Evolutionary conservation across 306 rosid genomes (phyloP).

Genomic region (Alnus rubra): DNA sequence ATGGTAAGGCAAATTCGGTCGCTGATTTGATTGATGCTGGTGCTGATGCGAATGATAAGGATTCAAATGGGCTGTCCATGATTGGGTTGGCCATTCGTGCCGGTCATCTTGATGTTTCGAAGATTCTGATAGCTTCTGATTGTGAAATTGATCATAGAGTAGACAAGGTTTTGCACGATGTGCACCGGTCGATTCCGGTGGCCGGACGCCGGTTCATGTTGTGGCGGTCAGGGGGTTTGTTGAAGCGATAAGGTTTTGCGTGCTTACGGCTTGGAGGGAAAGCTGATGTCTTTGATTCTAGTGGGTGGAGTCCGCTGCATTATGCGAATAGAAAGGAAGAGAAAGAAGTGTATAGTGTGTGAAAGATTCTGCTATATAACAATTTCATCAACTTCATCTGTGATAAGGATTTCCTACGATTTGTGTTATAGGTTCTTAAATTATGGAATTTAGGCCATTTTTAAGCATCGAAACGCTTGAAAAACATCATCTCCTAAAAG

Average conservation of each 20-base stretch:
- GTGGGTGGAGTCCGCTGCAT: conserved; percentile 72
- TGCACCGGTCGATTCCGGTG: conserved; percentile 31
- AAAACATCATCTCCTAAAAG: too few relatives aligned
- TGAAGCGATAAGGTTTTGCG: conserved; percentile 38
- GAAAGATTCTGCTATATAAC: too few relatives aligned
- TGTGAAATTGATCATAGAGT: conserved; percentile 34
- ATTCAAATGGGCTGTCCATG: conserved; percentile 42
- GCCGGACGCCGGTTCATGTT: conserved; percentile 61
- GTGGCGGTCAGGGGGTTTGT: conserved; percentile 60
- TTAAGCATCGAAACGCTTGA: too few relatives aligned
- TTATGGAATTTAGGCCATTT: too few relatives aligned
- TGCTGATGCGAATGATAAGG: conserved; percentile 41
- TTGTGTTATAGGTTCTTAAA: too few relatives aligned
- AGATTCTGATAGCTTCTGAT: conserved; percentile 52
- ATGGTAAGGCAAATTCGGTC: conserved; percentile 40
- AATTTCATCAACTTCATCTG: too few relatives aligned
- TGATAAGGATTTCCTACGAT: too few relatives aligned
- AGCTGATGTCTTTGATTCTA: conserved; percentile 41
- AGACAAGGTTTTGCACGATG: conserved; percentile 52
- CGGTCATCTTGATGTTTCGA: conserved; percentile 40
- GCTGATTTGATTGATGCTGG: conserved; percentile 60
- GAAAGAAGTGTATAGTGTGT: too few relatives aligned
- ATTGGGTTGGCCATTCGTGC: conserved; percentile 43
- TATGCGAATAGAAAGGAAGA: conserved; percentile 25
- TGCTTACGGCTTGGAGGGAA: conserved; percentile 50